Base-by-base conservation (phyloP, 768 basidiomycete genomes). In the Cyclocybe cylindracea region DNA sequence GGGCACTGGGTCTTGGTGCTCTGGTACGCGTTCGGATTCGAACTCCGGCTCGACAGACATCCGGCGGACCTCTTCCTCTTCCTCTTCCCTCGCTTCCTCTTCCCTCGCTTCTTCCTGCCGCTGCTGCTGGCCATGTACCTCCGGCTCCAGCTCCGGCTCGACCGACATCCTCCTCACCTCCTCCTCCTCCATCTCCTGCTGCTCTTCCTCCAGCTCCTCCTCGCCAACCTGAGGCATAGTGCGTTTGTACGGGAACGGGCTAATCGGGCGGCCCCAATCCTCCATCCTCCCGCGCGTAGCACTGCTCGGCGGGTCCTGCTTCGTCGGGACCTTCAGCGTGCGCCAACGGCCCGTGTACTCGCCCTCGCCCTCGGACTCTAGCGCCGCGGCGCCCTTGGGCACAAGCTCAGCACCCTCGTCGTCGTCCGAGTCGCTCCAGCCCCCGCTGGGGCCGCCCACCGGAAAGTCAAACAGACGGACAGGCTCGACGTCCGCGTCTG, bases 261-360 rank as follows among this genome's bases (percentile, higher is more conserved):
- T 89, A 39, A 83, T 76, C 1, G 88, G 87, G 7, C 83, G 73
- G 2, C 88, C 87, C 87, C 87, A 88, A 14, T 72, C 66, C 24
- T 82, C 78, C 66, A 75, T 78, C 35, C 80, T 72, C 5, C 60
- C 69, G 31, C 70, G 66, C 14, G 82, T 83, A 10, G 69, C 71
- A 56, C 80, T 84, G 44, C 82, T 82, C 3, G 85, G 84, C 1
- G 86, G 85, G 55, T 86, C 87, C 13, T 66, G 68, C 70, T 88
- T 89, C 14, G 83, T 86, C 14, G 77, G 83, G 4, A 88, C 77
- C 7, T 62, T 71, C 46, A 84, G 55, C 50, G 78, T 74, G 62
- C 68, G 80, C 70, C 81, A 89, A 32, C 71, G 75, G 9, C 87
- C 88, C 5, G 88, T 90, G 60, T 78, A 89, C 55, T 89, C 85